Evolutionary conservation across 345 rosid genomes (phyloP), one percentile per base, ranked within the genome.

Genomic region (Iberis pinnata): DNA sequence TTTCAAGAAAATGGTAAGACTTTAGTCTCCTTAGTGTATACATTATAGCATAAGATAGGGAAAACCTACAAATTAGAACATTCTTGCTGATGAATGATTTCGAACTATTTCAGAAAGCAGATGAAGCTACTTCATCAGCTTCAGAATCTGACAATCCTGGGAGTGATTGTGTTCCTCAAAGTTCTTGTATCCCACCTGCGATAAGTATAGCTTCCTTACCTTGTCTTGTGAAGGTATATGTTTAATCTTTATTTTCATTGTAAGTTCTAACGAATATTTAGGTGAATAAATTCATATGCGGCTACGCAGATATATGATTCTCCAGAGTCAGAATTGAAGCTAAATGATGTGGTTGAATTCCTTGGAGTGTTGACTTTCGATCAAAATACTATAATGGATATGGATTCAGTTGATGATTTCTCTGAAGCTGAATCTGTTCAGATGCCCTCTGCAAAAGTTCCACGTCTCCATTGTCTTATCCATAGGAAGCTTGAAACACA

Each of bases 301-400:
- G 7, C 51, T 13, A 12, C 53, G 43, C 80, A 92, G 96, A 68
- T 92, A 40, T 92, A 92, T 63, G 88, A 88, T 72, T 63, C 79
- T 60, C 82, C 79, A 18, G 93, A 85, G 71, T 75, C 83, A 17
- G 96, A 85, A 12, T 49, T 85, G 69, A 88, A 85, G 72, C 80
- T 88, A 60, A 92, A 92, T 41, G 96, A 92, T 26, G 82, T 85
- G 58, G 76, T 84, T 60, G 98, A 92, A 73, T 92, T 92, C 59
- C 42, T 85, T 52, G 96, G 96, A 36, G 82, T 88, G 60, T 68
- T 88, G 43, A 74, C 86, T 38, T 71, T 77, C 29, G 86, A 83
- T 68, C 61, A 80, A n/a, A 79, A 70, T 20, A 43, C 40, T 48
- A 27, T 45, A 51, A 58, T 42, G 41, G 81, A 69, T 59, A 59